Base-by-base conservation (phyloP, 2,329 filamentous ascomycete species). In the Pseudomassariella vexata region DNA sequence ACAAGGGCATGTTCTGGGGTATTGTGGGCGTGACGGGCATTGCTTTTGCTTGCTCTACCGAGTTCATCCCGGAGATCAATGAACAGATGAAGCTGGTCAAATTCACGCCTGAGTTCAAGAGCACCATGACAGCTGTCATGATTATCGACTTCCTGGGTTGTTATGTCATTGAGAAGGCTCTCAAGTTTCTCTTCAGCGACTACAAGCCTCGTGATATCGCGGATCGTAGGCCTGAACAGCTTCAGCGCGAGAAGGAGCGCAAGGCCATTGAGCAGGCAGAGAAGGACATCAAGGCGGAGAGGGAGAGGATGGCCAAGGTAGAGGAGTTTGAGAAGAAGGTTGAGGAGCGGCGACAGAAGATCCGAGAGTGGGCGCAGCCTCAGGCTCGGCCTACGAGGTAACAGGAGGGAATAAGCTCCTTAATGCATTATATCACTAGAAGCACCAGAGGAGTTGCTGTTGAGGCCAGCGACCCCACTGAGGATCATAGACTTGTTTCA, bases 1-100 rank as follows among this genome's bases (percentile, higher is more conserved):
- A 98, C 70, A 84, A 80, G 59, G 88, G 86, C 57, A 98, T 98
- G 92, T 98, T 92, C 68, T 98, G 85, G 71, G 92, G 92, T 38
- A 87, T 98, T 35, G 67, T 98, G 24, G 83, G 84, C 43, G 90
- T 95, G 11, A 86, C 87, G 0, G 87, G 71, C 24, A 85, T 98
- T 19, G 90, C 92, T 5, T 96, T 98, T 60, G 82, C 83, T 28
- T 95, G 90, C 63, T 90, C 89, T 6, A 94, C 90, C 2, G 92
- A 98, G 59, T 87, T 98, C 50, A 72, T 96, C 29, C 92, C 92
- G 3, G 92, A 96, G 56, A 79, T 98, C 60, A 98, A 96, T 63
- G 76, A 90, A 61, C 82, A 86, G 60, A 82, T 98, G 65, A 87
- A 84, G 53, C 79, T 98, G 1, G 92, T 98, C 5, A 86, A 86